These are phyloP conservation scores for Poterioochromonas sp. DNA, from an alignment of 352 stramenopile genomes.

Conservation along the genomic window DNA sequence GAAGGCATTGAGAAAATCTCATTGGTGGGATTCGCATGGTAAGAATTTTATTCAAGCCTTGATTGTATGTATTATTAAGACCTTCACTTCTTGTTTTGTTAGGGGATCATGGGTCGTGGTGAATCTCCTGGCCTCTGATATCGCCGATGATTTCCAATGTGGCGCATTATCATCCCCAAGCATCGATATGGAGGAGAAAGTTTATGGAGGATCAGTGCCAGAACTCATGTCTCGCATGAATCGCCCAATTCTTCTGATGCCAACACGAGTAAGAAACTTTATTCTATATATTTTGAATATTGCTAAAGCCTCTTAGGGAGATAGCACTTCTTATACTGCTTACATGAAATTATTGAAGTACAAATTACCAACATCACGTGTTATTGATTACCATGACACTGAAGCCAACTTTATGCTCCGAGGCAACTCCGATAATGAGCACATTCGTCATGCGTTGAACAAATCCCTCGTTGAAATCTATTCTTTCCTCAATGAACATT, in stretches of 20 bases:
- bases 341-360: neutral
- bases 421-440: neutral
- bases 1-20: slow-evolving; percentile 12
- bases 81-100: too few species aligned
- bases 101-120: neutral
- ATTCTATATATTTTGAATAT: neutral
- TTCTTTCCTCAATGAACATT: slow-evolving; percentile 15
- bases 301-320: neutral
- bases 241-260: neutral
- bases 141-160: neutral
- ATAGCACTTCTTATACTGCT: neutral
- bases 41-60: neutral
- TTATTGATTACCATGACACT: neutral
- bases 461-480: slow-evolving; percentile 14
- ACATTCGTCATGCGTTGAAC: slow-evolving; percentile 11
- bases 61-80: neutral
- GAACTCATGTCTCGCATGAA: neutral
- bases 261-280: neutral
- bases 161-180: neutral
- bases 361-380: neutral
- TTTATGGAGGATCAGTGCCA: neutral
- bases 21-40: neutral
- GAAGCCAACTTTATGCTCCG: neutral
- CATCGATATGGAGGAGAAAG: slow-evolving; percentile 3
- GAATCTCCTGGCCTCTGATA: slow-evolving; percentile 3